phyloP scores from a whole-genome alignment of 2,329 filamentous ascomycete genomes.

The Verticillium isaacii region DNA sequence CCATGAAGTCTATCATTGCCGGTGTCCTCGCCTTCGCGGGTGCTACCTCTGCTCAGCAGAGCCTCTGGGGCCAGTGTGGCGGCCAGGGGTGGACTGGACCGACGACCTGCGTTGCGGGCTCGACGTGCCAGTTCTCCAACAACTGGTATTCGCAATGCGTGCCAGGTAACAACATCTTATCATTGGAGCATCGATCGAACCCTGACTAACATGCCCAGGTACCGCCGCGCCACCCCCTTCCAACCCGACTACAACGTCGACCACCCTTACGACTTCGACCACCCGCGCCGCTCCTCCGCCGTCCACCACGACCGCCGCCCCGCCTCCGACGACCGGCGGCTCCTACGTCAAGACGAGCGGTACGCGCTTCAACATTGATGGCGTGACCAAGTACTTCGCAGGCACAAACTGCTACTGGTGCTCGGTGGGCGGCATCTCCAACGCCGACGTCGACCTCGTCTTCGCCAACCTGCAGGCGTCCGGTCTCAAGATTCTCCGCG shows the following conservation, averaged over 20 bases:
- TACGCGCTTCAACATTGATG: conserved; percentile 36
- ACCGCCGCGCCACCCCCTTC: conserved; percentile 32
- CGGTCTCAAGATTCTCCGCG: conserved; percentile 52
- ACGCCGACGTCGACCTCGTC: conserved; percentile 51
- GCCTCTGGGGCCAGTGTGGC: conserved; percentile 30
- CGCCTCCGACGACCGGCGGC: conserved; percentile 10
- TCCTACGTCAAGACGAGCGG: conserved; percentile 19
- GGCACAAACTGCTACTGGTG: conserved; percentile 57
- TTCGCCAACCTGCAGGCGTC: conserved; percentile 42
- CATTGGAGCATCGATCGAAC: conserved; percentile 37
- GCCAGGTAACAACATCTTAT: conserved; percentile 5
- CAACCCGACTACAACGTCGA: conserved; percentile 12
- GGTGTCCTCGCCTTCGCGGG: conserved; percentile 7
- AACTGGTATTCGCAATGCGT: conserved; percentile 36
- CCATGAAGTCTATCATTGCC: conserved; percentile 9
- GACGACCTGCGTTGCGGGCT: conserved; percentile 27
- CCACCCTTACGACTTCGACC: conserved; percentile 8
- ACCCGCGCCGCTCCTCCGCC: not conserved
- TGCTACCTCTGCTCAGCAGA: conserved; percentile 10
- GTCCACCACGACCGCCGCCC: conserved; percentile 4
- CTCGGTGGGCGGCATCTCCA: conserved; percentile 41
- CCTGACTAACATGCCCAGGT: conserved; percentile 36
- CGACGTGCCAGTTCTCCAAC: conserved; percentile 32
- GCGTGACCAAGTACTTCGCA: conserved; percentile 41
- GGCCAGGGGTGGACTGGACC: conserved; percentile 30